Evolutionary conservation across 2,329 filamentous ascomycete species (phyloP).

Genomic region (Sarocladium kiliense): DNA sequence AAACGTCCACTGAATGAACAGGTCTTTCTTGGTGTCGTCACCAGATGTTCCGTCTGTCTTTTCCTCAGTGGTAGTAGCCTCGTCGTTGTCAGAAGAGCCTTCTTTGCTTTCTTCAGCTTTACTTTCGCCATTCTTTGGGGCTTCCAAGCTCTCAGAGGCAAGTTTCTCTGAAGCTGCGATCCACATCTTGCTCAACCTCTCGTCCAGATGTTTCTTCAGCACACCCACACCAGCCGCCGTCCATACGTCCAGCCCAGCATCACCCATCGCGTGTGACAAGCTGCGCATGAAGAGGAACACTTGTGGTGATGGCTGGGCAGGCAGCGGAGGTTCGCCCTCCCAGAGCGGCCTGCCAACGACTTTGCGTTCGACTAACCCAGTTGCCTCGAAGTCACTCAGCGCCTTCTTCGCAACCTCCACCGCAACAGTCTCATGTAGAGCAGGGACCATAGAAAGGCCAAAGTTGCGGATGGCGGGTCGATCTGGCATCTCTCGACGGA

Average conservation of each 20-base stretch:
- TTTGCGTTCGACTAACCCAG: constrained; percentile 35
- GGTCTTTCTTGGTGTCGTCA: constrained; percentile 27
- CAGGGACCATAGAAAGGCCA: constrained; percentile 54
- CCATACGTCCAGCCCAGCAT: constrained; percentile 75
- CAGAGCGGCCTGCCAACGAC: constrained; percentile 66
- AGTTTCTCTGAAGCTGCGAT: constrained; percentile 9
- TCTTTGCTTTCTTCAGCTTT: constrained; percentile 11
- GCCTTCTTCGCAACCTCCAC: constrained; percentile 43
- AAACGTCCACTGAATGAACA: constrained; percentile 57
- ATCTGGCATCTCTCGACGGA: constrained; percentile 61
- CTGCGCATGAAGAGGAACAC: constrained; percentile 67
- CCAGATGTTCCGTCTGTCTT: constrained; percentile 9
- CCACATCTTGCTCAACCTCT: constrained; percentile 47
- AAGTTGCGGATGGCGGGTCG: constrained; percentile 47
- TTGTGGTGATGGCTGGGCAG: constrained; percentile 70
- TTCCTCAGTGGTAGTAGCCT: constrained; percentile 13
- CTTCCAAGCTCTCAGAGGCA: background rate
- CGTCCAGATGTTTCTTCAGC: constrained; percentile 55
- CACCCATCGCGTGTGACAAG: constrained; percentile 62
- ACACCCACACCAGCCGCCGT: constrained; percentile 58
- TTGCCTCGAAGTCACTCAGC: constrained; percentile 41
- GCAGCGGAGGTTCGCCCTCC: constrained; percentile 72
- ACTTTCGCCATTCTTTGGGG: constrained; percentile 10
- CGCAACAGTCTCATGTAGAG: constrained; percentile 60
- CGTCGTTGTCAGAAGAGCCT: constrained; percentile 10